Base-by-base conservation (phyloP, 2,329 filamentous ascomycete genomes). In the Cryphonectria parasitica region DNA sequence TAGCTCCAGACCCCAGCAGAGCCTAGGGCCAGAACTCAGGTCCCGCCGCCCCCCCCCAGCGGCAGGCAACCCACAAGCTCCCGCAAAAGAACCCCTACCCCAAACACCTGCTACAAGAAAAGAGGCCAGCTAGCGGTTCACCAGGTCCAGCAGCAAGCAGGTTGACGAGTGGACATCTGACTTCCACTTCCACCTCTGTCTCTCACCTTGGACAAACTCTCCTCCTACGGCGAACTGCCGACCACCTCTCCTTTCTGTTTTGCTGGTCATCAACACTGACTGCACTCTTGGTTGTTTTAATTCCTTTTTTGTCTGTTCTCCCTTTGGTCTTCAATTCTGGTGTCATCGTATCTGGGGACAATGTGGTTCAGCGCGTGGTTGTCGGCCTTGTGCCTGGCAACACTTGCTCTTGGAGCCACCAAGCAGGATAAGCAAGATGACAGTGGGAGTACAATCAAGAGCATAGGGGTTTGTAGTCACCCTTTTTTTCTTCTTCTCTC, bases 281-380 rank as follows among this genome's bases (percentile, higher is more conserved):
- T 34, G 45, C 56, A 63, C 43, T 61, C 28, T n/a, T 66, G 31
- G 66, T 41, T 63, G n/a, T n/a, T n/a, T n/a, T n/a, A n/a, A n/a
- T 49, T 31, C 68, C 54, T 69, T 31, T 25, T 45, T 69, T 41
- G 25, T 52, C 52, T 66, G 22, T 43, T 69, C 65, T 65, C 34
- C 28, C 28, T 49, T 36, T 66, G 63, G 58, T 61, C 19, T 64
- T 45, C 68, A 10, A 64, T 65, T 68, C 49, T 67, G 64, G 70
- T 66, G 67, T 49, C 45, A 43, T 63, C 64, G 64, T 62, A 39
- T 64, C 71, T 62, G 45, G 71, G 69, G 69, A 82, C 76, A 74
- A 87, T 87, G 85, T 81, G 84, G 81, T 78, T 85, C 71, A 78
- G 74, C 76, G 80, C 82, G 71, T 82, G 80, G 73, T 75, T 87